A percentile compares a stretch with the other conserved stretches of the same genome.
Conservation (phyloP, 2,329 filamentous ascomycete species). For the Rhynchosporium secalis region DNA sequence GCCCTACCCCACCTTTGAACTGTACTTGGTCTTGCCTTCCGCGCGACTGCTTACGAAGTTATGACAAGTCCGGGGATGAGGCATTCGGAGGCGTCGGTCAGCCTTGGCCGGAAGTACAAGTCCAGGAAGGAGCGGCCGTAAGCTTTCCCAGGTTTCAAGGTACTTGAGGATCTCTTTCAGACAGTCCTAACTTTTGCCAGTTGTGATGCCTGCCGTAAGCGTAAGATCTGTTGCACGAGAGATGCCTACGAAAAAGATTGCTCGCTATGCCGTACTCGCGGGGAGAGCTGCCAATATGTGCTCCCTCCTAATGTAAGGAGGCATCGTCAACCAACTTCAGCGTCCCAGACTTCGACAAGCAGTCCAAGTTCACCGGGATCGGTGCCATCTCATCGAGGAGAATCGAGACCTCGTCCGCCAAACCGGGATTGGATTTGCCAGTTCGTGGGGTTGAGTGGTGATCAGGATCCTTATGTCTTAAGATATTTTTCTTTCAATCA, state of each 20-base stretch:
- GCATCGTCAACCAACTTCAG: constrained; percentile 24
- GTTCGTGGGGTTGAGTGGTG: constrained; percentile 34
- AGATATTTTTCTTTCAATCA: constrained; percentile 35
- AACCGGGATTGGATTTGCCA: constrained; percentile 31
- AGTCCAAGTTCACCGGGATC: constrained; percentile 23
- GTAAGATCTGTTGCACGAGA: constrained; percentile 36
- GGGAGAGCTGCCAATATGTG: constrained; percentile 34
- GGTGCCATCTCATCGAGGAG: constrained; percentile 16
- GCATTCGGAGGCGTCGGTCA: constrained; percentile 24
- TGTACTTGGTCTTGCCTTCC: background rate
- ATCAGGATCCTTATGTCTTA: constrained; percentile 35
- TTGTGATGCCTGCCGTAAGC: constrained; percentile 35
- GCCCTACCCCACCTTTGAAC: constrained; percentile 13
- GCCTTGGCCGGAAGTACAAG: constrained; percentile 34
- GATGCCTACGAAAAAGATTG: constrained; percentile 33
- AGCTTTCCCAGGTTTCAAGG: constrained; percentile 9
- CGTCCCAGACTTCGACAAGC: constrained; percentile 22
- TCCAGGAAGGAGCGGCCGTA: constrained; percentile 36
- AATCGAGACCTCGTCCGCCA: background rate
- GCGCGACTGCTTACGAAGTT: background rate
- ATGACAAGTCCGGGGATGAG: constrained; percentile 17
- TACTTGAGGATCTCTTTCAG: background rate
- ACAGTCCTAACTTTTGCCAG: constrained; percentile 16
- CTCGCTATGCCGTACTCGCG: constrained; percentile 32
- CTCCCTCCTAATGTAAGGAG: constrained; percentile 31